Evolutionary conservation across 2,329 filamentous ascomycete species (phyloP).

Genomic region (Clonostachys rosea): DNA sequence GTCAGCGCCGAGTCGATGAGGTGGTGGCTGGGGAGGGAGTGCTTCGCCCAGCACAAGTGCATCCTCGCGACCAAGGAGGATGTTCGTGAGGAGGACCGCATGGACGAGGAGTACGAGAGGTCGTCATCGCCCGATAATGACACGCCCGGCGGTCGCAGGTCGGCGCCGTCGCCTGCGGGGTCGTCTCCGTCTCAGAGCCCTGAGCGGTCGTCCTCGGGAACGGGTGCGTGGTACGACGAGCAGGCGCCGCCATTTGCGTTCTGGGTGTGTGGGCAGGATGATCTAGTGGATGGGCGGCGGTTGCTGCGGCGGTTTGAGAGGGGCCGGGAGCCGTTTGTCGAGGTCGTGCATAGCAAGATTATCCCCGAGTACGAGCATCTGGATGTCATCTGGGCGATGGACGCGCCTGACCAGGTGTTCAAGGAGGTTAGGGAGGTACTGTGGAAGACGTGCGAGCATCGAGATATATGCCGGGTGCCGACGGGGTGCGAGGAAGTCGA

Average conservation of each 20-base stretch:
- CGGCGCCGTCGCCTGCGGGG: constrained; percentile 3
- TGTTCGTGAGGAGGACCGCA: constrained; percentile 53
- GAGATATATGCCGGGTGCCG: constrained; percentile 58
- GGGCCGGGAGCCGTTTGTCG: constrained; percentile 76
- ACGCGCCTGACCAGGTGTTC: constrained; percentile 78
- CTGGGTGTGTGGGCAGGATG: constrained; percentile 81
- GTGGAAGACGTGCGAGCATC: constrained; percentile 67
- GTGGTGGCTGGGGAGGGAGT: constrained; percentile 90
- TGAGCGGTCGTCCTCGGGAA: constrained; percentile 27
- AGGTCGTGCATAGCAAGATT: constrained; percentile 75
- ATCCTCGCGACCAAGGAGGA: constrained; percentile 77
- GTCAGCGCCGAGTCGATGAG: constrained; percentile 87
- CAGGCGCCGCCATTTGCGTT: constrained; percentile 78
- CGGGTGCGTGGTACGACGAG: constrained; percentile 76
- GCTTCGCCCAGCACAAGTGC: constrained; percentile 76
- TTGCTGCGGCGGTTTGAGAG: constrained; percentile 70
- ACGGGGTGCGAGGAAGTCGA: constrained; percentile 52
- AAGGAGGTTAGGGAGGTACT: constrained; percentile 74
- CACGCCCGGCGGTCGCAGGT: constrained; percentile 4
- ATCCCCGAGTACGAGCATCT: constrained; percentile 90
- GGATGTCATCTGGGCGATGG: constrained; percentile 93
- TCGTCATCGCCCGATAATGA: constrained; percentile 1
- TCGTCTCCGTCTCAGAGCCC: constrained; percentile 1
- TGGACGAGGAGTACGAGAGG: constrained; percentile 33
- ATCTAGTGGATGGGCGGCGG: constrained; percentile 76